A percentile compares a stretch with the other conserved stretches of the same genome.
These are phyloP conservation scores for Globisporangium nagaii DNA, from an alignment of 352 stramenopile species.

Conservation along the genomic window DNA sequence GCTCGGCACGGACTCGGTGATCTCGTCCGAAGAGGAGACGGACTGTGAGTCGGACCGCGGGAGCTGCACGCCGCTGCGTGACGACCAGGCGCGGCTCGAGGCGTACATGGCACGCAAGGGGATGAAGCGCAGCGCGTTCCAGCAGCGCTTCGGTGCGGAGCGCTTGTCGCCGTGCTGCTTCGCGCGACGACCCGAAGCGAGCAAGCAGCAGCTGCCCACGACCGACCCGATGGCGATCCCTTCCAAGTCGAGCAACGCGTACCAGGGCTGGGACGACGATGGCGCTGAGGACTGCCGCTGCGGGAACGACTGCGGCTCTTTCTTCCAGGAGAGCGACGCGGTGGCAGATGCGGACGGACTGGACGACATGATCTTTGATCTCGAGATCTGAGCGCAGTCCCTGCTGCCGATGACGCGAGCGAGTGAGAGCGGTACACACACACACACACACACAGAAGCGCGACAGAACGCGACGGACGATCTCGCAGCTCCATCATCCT, in stretches of 20 bases:
- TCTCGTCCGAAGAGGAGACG: constrained; percentile 58
- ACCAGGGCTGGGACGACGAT: constrained; percentile 24
- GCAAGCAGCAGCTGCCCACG: not conserved
- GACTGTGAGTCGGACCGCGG: constrained; percentile 61
- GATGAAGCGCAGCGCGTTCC: constrained; percentile 19
- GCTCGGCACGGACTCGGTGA: constrained; percentile 22
- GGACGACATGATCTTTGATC: constrained; percentile 61
- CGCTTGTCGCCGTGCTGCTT: constrained; percentile 3
- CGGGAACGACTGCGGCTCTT: constrained; percentile 32
- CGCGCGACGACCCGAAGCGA: not conserved
- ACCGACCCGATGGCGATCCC: constrained; percentile 37
- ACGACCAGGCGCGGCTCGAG: constrained; percentile 44
- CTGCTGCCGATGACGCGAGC: too few relatives aligned
- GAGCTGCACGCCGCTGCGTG: constrained; percentile 35
- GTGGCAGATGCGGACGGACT: constrained; percentile 2
- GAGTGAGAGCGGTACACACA: too few relatives aligned
- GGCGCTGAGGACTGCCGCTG: constrained; percentile 29
- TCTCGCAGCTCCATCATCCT: too few relatives aligned
- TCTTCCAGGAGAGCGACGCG: constrained; percentile 19
- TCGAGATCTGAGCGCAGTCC: constrained; percentile 59
- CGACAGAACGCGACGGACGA: too few relatives aligned
- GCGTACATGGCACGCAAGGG: constrained; percentile 32
- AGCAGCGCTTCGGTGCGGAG: constrained; percentile 5
- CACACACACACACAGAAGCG: too few relatives aligned
- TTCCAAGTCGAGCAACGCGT: constrained; percentile 6